Percentiles rank a stretch among this genome's conserved stretches.
phyloP scores from a whole-genome alignment of 108 stramenopile genomes.

The Epithemia pelagica region DNA sequence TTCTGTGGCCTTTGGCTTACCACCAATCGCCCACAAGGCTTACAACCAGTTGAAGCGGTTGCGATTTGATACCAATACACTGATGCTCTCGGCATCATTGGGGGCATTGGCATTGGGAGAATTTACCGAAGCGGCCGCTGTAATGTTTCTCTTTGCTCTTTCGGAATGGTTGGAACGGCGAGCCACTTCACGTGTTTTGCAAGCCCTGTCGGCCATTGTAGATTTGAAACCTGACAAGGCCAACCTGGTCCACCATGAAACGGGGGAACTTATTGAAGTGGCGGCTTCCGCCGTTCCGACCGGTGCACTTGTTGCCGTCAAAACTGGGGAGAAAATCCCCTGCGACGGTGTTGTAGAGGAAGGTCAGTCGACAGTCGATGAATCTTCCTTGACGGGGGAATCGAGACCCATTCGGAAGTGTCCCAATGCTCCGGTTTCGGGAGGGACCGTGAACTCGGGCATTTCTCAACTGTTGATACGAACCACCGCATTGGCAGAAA shows the following conservation, averaged over 20 bases:
- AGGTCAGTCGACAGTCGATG: slow-evolving; percentile 82
- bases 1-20: slow-evolving; percentile 70
- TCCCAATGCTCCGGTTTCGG: slow-evolving; percentile 45
- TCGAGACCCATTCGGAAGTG: slow-evolving; percentile 61
- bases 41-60: slow-evolving; percentile 43
- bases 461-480: slow-evolving; percentile 46
- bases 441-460: slow-evolving; percentile 76
- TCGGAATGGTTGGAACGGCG: slow-evolving; percentile 72
- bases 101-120: slow-evolving; percentile 76
- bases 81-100: slow-evolving; percentile 84
- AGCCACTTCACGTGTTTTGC: slow-evolving; percentile 62
- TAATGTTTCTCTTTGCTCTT: slow-evolving; percentile 78
- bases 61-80: slow-evolving; percentile 75
- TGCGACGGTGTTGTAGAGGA: slow-evolving; percentile 86
- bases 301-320: slow-evolving; percentile 76
- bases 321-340: slow-evolving; percentile 90
- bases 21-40: slow-evolving; percentile 65
- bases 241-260: slow-evolving; percentile 45
- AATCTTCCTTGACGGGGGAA: slow-evolving; percentile 91
- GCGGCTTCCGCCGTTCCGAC: slow-evolving; percentile 59
- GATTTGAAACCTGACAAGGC: slow-evolving; percentile 77
- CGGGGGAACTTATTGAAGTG: slow-evolving; percentile 46
- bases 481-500: slow-evolving; percentile 57
- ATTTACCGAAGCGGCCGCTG: slow-evolving; percentile 80
- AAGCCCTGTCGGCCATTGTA: slow-evolving; percentile 61